Evolutionary conservation across 441 rosid genomes (phyloP).

Genomic region (Aquilaria agallochum): DNA sequence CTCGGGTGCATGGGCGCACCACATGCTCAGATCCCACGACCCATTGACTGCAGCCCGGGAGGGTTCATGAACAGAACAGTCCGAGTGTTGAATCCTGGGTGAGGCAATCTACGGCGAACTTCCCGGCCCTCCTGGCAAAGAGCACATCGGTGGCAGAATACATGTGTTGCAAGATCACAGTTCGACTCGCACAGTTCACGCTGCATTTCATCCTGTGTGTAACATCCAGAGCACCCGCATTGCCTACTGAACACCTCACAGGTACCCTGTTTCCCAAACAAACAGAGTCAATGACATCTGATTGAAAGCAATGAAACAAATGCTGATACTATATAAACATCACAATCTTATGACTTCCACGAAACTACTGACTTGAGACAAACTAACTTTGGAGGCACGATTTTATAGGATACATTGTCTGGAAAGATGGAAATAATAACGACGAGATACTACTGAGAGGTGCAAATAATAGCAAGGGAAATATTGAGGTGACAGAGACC

Average conservation of each 20-base stretch:
- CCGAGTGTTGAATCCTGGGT: conserved; percentile 80
- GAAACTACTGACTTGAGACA: not conserved
- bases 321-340: not conserved
- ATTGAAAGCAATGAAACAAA: not conserved
- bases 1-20: not conserved
- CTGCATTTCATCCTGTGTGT: conserved; percentile 66
- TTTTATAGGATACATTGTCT: too few relatives aligned
- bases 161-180: conserved; percentile 75
- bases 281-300: not conserved
- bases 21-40: conserved; percentile 35
- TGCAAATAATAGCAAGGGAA: conserved; percentile 28
- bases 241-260: conserved; percentile 82
- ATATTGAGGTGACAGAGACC: not conserved
- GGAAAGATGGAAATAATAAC: too few relatives aligned
- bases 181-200: conserved; percentile 73
- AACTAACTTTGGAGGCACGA: too few relatives aligned
- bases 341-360: too few relatives aligned
- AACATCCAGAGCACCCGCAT: conserved; percentile 82
- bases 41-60: conserved; percentile 83
- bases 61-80: conserved; percentile 75
- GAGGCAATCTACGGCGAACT: conserved; percentile 82
- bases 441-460: conserved; percentile 38
- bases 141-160: conserved; percentile 80
- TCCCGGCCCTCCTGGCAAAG: conserved; percentile 98
- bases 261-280: conserved; percentile 53